Evolutionary conservation across 805 yeast genomes (phyloP), one percentile per base, ranked within the genome.

Genomic region (Wickerhamiella musiphila): DNA sequence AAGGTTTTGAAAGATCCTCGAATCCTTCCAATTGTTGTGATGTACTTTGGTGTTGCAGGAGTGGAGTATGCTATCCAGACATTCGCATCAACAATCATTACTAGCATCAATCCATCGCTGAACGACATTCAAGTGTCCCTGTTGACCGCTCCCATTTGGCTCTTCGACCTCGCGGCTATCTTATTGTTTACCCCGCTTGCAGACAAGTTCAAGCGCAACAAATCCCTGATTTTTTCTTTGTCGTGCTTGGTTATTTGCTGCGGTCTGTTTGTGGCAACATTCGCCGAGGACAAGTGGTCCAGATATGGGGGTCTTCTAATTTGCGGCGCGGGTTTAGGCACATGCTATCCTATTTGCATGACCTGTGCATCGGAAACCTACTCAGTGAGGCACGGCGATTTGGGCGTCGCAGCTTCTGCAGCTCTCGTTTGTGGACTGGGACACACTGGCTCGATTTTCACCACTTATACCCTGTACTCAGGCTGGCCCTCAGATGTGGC

Each of bases 41-140:
- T 81, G 93, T 81, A 81, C 55, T 82, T 81, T 51, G 94, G 93
- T 13, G 93, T 78, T 15, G 93, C 81, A 17, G 94, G 93, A 29
- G 70, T 81, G 11, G 94, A 93, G 1, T 73, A 65, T 46, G 94
- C 93, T 20, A 58, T 81, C 29, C 82, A 83, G 20, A 86, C 75
- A 14, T 81, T 76, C 53, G 93, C 84, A 4, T 73, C 93, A 3
- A 72, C 86, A 6, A 68, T 81, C 42, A 74, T 81, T 44, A 54
- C 62, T 31, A 65, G 67, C 4, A 70, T 74, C 40, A 71, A 78
- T 48, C 74, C 86, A 2, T 42, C 48, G 5, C 58, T 77, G 41
- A 53, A 70, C 2, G 69, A 81, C 2, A 76, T 82, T 43, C 59
- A 72, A 36, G 69, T 82, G 17, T 75, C 86, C 2, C 61, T 81